Base-by-base conservation (phyloP, 1,139 yeast genomes). In the Trichomonascaceae sp. region DNA sequence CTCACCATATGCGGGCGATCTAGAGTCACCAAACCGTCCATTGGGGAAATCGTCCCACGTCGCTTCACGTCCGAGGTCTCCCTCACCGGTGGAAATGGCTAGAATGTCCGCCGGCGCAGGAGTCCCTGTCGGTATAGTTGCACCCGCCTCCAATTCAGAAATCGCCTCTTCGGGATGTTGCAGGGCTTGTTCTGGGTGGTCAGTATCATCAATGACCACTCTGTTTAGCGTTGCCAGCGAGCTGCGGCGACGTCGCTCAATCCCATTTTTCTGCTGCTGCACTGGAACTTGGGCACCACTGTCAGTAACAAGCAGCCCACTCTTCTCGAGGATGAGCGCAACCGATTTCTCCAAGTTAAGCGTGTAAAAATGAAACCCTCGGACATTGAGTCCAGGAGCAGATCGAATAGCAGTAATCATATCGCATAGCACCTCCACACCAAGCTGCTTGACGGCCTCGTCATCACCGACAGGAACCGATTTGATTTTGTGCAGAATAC, bases 21-120 rank as follows among this genome's bases (percentile, higher is more conserved):
- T 69, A 0, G 97, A 84, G 58, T 92, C 96, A 58, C 98, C 96
- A 56, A 85, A 89, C 60, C 98, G 72, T 50, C 98, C 98, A 53
- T 89, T 89, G 13, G 97, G 93, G 57, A 84, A 89, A 51, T 89
- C 98, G 62, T 89, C 98, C 98, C 98, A 89, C 2, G 92, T 82
- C 6, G 95, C 96, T 56, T 82, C 93, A 44, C 87, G 74, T 17
- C 95, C 94, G 29, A 82, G 54, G 2, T 80, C 72, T 29, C 94
- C 94, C 44, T 79, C 77, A 32, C 94, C 95, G 17, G 79, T 69
- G 36, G 92, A 78, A 27, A 82, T 82, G 5, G 87, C 82, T 29
- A 80, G 63, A 34, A 37, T 36, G 17, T 72, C 70, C 16, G 33
- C 6, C 8, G 22, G 30, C n/a, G 23, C 13, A 11, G 22, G 22